These are phyloP conservation scores for Cercospora janseana DNA, from an alignment of 2,329 filamentous ascomycete genomes.

Conservation along the genomic window DNA sequence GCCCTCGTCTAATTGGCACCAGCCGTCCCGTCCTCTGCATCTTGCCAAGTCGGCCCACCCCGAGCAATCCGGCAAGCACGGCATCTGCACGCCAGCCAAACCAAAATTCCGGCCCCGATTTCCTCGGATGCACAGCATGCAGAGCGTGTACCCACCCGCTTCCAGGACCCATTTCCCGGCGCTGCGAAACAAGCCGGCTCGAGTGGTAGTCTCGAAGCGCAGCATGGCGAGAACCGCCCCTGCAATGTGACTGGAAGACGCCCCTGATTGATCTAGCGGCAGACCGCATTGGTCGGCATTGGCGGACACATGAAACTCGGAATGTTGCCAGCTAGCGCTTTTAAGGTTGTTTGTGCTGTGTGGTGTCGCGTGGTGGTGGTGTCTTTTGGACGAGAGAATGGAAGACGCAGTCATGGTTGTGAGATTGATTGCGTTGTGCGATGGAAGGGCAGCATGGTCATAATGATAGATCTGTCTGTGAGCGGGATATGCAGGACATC, in stretches of 20 bases:
- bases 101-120: conserved; percentile 3
- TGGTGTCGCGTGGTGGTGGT: background rate
- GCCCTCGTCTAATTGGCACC: background rate
- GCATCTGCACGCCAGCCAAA: background rate
- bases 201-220: too few relatives aligned
- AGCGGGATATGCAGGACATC: too few relatives aligned
- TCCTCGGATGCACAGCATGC: conserved; percentile 5
- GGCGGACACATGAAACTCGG: conserved; percentile 6
- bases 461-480: too few relatives aligned
- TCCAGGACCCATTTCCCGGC: too few relatives aligned
- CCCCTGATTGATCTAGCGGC: conserved; percentile 1
- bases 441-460: too few relatives aligned
- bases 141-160: too few relatives aligned
- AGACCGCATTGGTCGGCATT: conserved; percentile 12
- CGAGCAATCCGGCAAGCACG: background rate
- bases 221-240: background rate
- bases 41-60: too few relatives aligned
- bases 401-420: too few relatives aligned
- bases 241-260: background rate
- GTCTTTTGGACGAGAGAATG: too few relatives aligned
- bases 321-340: background rate
- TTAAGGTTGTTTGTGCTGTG: conserved; percentile 9
- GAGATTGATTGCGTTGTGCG: too few relatives aligned
- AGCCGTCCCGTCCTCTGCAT: too few relatives aligned
- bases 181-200: too few relatives aligned